phyloP scores from a whole-genome alignment of 306 rosid genomes.

The Rosa lucieae region DNA sequence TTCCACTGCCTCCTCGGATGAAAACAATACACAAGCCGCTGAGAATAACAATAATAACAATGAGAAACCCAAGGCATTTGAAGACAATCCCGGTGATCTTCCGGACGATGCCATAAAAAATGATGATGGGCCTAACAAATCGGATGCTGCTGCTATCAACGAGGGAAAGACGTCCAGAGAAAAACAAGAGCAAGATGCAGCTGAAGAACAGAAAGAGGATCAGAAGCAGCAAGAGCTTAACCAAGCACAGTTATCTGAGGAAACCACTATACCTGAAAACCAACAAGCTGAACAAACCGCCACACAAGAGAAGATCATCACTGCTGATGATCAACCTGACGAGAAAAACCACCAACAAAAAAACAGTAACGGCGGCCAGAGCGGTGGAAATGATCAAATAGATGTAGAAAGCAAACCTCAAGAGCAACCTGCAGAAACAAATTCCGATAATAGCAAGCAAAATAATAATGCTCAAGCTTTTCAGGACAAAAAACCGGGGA shows the following conservation, averaged over 20 bases:
- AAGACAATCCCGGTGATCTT: constrained; percentile 73
- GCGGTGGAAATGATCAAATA: neutral
- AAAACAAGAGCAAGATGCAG: neutral
- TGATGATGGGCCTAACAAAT: constrained; percentile 35
- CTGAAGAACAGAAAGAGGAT: constrained; percentile 1
- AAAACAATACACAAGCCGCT: constrained; percentile 2
- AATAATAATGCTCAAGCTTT: neutral
- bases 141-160: neutral
- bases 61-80: constrained; percentile 33
- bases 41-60: neutral
- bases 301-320: neutral
- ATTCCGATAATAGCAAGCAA: neutral
- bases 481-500: constrained; percentile 9
- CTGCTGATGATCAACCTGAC: constrained; percentile 4
- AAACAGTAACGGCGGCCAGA: neutral
- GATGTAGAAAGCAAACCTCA: neutral
- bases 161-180: neutral
- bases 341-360: neutral
- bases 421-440: neutral
- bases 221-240: constrained; percentile 6
- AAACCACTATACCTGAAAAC: constrained; percentile 38
- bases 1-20: constrained; percentile 23
- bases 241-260: constrained; percentile 50
- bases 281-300: constrained; percentile 18
- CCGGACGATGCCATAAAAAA: constrained; percentile 71